Conservation (phyloP, 2,329 filamentous ascomycete species). For the Remersonia thermophila region DNA sequence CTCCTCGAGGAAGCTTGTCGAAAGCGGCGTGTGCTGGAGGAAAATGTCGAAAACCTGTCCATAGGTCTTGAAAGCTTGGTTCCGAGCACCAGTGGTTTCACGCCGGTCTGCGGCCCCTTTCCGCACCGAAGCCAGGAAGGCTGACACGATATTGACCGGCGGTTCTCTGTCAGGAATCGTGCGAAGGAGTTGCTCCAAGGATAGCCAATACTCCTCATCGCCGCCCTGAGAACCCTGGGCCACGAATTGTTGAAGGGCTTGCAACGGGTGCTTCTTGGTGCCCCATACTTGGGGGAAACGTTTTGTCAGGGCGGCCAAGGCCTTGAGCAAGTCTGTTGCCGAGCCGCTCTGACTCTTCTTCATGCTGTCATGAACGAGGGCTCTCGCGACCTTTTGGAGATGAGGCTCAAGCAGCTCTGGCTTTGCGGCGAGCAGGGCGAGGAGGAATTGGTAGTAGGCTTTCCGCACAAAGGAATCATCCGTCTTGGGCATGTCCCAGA, state of each 20-base stretch:
- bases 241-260: slow-evolving; percentile 57
- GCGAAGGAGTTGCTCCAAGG: slow-evolving; percentile 50
- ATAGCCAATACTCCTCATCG: slow-evolving; percentile 58
- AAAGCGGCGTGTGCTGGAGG: slow-evolving; percentile 30
- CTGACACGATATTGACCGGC: slow-evolving; percentile 37
- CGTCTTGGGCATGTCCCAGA: slow-evolving; percentile 56
- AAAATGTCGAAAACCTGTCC: slow-evolving; percentile 49
- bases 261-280: slow-evolving; percentile 42
- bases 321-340: slow-evolving; percentile 55
- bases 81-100: slow-evolving; percentile 57
- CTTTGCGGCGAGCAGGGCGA: slow-evolving; percentile 34
- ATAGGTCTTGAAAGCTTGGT: slow-evolving; percentile 64
- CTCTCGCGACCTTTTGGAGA: slow-evolving; percentile 38
- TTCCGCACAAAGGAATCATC: slow-evolving; percentile 43
- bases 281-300: slow-evolving; percentile 63
- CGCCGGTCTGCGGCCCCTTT: slow-evolving; percentile 61
- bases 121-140: slow-evolving; percentile 55
- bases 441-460: slow-evolving; percentile 38
- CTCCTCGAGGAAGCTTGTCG: slow-evolving; percentile 32
- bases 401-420: slow-evolving; percentile 36
- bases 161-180: slow-evolving; percentile 39
- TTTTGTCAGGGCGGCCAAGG: slow-evolving; percentile 54
- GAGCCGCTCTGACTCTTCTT: slow-evolving; percentile 63
- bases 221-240: slow-evolving; percentile 77
- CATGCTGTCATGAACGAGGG: slow-evolving; percentile 61